A percentile compares a stretch with the other conserved stretches of the same genome.
Conservation (phyloP, 176 grass and related monocot genomes). For the Aegilops longissima region DNA sequence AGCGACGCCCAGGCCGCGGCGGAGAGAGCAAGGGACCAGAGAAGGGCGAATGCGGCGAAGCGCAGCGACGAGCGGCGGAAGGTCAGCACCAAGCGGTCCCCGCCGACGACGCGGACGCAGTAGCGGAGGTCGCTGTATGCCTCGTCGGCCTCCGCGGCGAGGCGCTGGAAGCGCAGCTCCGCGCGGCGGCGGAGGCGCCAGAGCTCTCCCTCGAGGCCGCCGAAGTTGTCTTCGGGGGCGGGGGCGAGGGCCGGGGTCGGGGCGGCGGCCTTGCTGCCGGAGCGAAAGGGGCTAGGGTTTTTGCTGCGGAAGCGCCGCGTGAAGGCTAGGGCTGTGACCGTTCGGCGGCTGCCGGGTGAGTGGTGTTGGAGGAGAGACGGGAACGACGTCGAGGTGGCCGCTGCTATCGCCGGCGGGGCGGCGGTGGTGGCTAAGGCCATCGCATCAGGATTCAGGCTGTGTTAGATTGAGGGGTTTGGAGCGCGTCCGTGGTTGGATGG, state of each 20-base stretch:
- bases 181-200: slow-evolving; percentile 42
- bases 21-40: slow-evolving; percentile 47
- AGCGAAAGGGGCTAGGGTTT: slow-evolving; percentile 30
- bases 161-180: slow-evolving; percentile 48
- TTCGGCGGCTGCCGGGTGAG: neutral
- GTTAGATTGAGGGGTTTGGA: neutral
- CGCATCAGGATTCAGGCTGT: neutral
- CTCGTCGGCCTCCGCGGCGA: slow-evolving; percentile 45
- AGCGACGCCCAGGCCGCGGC: slow-evolving; percentile 35
- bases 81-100: slow-evolving; percentile 59
- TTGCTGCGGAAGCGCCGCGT: slow-evolving; percentile 29
- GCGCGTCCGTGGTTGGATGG: neutral
- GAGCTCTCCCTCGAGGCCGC: slow-evolving; percentile 31
- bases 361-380: neutral
- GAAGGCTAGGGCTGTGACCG: neutral
- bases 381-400: neutral
- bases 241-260: neutral
- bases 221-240: neutral
- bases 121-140: slow-evolving; percentile 58
- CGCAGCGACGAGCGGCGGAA: slow-evolving; percentile 62
- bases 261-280: slow-evolving; percentile 6
- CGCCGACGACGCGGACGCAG: slow-evolving; percentile 42
- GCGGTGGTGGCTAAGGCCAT: neutral
- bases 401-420: neutral
- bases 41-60: slow-evolving; percentile 41